These are phyloP conservation scores for Juglanconis juglandina DNA, from an alignment of 2,329 filamentous ascomycete genomes.

Conservation along the genomic window DNA sequence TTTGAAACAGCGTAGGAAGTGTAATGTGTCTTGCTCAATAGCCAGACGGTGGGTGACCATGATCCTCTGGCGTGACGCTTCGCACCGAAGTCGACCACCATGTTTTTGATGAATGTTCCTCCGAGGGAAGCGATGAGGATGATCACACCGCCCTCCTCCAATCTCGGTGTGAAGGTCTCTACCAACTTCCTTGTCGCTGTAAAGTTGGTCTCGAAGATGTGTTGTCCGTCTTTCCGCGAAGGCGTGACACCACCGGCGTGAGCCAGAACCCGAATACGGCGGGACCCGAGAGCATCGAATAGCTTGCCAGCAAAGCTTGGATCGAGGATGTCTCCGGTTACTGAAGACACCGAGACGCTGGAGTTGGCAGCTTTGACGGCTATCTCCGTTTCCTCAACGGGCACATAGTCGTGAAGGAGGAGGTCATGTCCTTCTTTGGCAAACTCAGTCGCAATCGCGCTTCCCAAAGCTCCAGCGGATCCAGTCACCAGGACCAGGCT, in stretches of 20 bases:
- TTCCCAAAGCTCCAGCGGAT: background rate
- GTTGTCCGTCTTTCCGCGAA: background rate
- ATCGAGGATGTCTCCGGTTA: constrained; percentile 5
- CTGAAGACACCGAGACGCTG: background rate
- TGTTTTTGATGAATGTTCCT: constrained; percentile 3
- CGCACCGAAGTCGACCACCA: constrained; percentile 3
- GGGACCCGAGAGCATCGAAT: constrained; percentile 1
- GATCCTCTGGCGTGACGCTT: background rate
- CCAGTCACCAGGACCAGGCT: constrained; percentile 4
- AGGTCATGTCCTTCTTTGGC: constrained; percentile 7
- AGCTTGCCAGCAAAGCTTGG: background rate
- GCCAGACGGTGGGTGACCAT: constrained; percentile 9
- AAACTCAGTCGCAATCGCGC: constrained; percentile 5
- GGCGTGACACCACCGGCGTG: constrained; percentile 3
- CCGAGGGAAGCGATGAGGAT: constrained; percentile 1
- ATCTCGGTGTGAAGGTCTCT: background rate
- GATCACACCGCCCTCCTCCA: constrained; percentile 3
- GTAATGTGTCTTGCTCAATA: constrained; percentile 3
- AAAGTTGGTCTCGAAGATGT: constrained; percentile 11
- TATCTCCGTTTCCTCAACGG: background rate
- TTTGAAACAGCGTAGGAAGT: constrained; percentile 7
- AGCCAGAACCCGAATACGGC: constrained; percentile 5
- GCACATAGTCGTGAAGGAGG: constrained; percentile 3
- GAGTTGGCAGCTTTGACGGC: background rate
- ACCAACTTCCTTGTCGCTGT: constrained; percentile 1